A percentile compares a stretch with the other conserved stretches of the same genome.
Evolutionary conservation across 2,329 filamentous ascomycete species (phyloP).

Genomic region (Ramularia endophylla): DNA sequence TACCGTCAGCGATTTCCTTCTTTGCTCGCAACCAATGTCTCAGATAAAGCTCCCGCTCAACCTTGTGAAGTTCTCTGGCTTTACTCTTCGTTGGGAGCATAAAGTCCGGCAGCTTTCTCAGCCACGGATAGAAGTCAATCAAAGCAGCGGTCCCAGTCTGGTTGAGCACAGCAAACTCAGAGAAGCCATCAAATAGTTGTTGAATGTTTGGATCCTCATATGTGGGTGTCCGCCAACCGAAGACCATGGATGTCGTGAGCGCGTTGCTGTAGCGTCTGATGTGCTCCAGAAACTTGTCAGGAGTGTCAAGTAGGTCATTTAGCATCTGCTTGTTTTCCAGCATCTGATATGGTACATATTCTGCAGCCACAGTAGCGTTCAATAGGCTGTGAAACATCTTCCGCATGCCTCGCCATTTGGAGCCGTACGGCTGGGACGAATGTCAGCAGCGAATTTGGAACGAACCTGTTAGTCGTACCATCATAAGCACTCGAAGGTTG

Average conservation of each 20-base stretch:
- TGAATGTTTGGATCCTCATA: conserved; percentile 39
- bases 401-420: conserved; percentile 31
- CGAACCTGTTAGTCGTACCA: conserved; percentile 11
- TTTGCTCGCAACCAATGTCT: conserved; percentile 20
- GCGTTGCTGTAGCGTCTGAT: conserved; percentile 46
- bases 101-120: conserved; percentile 41
- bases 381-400: conserved; percentile 43
- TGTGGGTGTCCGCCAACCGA: conserved; percentile 36
- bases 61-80: conserved; percentile 20
- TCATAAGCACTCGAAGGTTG: conserved; percentile 18
- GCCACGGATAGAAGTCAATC: conserved; percentile 42
- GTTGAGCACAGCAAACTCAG: conserved; percentile 39
- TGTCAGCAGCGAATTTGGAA: conserved; percentile 2
- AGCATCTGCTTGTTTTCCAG: conserved; percentile 53
- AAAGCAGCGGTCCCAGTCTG: conserved; percentile 39
- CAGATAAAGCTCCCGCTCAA: conserved; percentile 18
- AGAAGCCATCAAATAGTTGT: conserved; percentile 41
- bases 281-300: conserved; percentile 39
- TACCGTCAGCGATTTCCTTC: conserved; percentile 15
- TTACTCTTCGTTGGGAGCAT: conserved; percentile 14
- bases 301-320: conserved; percentile 41
- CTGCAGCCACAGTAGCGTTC: conserved; percentile 38
- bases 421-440: conserved; percentile 3
- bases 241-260: conserved; percentile 46
- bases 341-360: conserved; percentile 51